Conservation (phyloP, 164 flowering plant species). For the Saururus chinensis region DNA sequence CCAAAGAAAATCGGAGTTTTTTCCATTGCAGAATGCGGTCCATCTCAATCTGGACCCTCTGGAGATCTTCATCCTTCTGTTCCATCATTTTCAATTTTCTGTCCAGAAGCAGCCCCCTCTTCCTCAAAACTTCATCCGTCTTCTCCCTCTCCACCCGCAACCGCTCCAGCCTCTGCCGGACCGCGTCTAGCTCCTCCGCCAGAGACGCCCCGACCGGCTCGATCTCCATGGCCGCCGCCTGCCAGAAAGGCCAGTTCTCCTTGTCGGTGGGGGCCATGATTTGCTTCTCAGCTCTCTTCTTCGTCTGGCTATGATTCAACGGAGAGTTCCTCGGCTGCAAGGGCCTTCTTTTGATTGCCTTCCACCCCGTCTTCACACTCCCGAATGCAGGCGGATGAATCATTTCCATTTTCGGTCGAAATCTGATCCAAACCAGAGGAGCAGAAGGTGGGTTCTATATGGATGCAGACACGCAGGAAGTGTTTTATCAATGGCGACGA, state of each 20-base stretch:
- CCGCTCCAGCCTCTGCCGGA: constrained; percentile 48
- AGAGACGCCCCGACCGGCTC: constrained; percentile 46
- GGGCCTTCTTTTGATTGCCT: constrained; percentile 26
- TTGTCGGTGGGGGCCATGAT: constrained; percentile 24
- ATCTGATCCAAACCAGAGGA: not conserved
- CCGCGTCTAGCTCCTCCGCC: constrained; percentile 63
- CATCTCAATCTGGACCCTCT: constrained; percentile 46
- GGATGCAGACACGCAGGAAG: too few species aligned
- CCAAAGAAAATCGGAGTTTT: constrained; percentile 31
- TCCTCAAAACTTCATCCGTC: constrained; percentile 51
- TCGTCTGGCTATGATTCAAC: not conserved
- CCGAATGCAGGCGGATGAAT: constrained; percentile 16
- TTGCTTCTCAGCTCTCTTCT: constrained; percentile 29
- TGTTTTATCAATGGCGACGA: not conserved
- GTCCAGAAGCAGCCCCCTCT: constrained; percentile 38
- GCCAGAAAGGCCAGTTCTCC: constrained; percentile 21
- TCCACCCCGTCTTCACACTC: constrained; percentile 14
- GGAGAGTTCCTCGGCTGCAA: constrained; percentile 40
- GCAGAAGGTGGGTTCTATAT: not conserved
- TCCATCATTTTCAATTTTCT: constrained; percentile 31
- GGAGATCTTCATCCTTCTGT: constrained; percentile 50
- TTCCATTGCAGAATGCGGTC: constrained; percentile 49
- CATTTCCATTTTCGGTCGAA: constrained; percentile 15
- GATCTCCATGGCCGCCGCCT: not conserved
- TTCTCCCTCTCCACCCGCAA: constrained; percentile 47